Percentiles rank a stretch among this genome's conserved stretches.
phyloP scores from a whole-genome alignment of 352 stramenopile species.

The Phytophthora hibernalis region DNA sequence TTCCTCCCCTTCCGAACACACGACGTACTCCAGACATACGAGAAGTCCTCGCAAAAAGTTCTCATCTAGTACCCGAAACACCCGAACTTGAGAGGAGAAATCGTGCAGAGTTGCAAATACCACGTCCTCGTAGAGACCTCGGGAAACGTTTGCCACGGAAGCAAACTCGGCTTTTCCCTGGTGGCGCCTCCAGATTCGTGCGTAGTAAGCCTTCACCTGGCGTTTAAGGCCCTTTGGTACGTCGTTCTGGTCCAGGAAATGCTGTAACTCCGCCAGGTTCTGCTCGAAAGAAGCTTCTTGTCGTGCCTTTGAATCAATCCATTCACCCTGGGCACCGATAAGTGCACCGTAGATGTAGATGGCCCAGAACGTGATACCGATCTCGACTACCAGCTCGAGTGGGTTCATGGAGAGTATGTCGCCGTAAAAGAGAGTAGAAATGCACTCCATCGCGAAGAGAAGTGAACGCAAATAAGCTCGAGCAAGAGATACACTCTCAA shows the following conservation, averaged over 20 bases:
- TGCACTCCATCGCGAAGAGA: constrained; percentile 64
- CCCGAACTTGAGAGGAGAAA: constrained; percentile 57
- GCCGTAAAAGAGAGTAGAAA: constrained; percentile 60
- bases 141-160: constrained; percentile 53
- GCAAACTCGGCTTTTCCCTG: constrained; percentile 60
- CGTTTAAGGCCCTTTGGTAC: constrained; percentile 66
- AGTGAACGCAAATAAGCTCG: constrained; percentile 71
- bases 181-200: constrained; percentile 58
- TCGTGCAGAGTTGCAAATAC: constrained; percentile 54
- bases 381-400: constrained; percentile 59
- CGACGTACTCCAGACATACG: constrained; percentile 61
- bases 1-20: constrained; percentile 71
- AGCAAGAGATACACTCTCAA: constrained; percentile 40
- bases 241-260: constrained; percentile 66
- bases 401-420: constrained; percentile 63
- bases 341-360: constrained; percentile 66
- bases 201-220: constrained; percentile 76
- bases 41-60: constrained; percentile 68
- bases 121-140: constrained; percentile 59
- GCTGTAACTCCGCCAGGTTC: constrained; percentile 63
- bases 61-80: constrained; percentile 62
- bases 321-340: constrained; percentile 47
- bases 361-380: constrained; percentile 55
- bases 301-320: constrained; percentile 49
- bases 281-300: constrained; percentile 66